Evolutionary conservation across 768 basidiomycete species (phyloP).

Genomic region (Suillus americanus): DNA sequence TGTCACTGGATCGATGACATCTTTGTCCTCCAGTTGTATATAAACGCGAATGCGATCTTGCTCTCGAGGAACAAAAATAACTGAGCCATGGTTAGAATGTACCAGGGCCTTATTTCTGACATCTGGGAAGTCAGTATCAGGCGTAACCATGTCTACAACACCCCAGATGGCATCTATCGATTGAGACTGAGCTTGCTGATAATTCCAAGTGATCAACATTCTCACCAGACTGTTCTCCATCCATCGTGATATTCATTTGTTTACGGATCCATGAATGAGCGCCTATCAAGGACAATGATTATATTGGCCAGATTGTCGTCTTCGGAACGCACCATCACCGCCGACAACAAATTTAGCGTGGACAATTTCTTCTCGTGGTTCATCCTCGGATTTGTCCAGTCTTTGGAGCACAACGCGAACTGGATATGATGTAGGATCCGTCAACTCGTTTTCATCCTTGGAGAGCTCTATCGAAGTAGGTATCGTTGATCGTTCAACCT

Average conservation of each 20-base stretch:
- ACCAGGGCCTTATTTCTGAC: conserved; percentile 46
- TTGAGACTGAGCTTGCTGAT: not conserved
- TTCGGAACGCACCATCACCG: conserved; percentile 54
- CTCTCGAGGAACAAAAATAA: conserved; percentile 53
- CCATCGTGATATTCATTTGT: conserved; percentile 60
- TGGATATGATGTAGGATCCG: conserved; percentile 20
- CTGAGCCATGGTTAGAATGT: conserved; percentile 49
- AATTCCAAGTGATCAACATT: not conserved
- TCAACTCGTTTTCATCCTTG: conserved; percentile 19
- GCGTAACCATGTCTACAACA: conserved; percentile 41
- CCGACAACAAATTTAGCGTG: conserved; percentile 76
- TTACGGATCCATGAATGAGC: conserved; percentile 86
- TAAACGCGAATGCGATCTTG: conserved; percentile 48
- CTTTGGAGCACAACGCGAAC: conserved; percentile 23
- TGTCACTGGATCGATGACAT: conserved; percentile 35
- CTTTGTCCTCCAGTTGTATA: conserved; percentile 45
- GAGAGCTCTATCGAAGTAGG: conserved; percentile 32
- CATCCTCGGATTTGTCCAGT: conserved; percentile 29
- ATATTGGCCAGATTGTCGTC: not conserved
- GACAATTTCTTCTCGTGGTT: conserved; percentile 51
- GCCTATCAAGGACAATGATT: conserved; percentile 37
- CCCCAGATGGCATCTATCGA: conserved; percentile 41
- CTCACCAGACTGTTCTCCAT: conserved; percentile 64
- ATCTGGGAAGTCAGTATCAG: conserved; percentile 55
- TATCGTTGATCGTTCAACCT: conserved; percentile 33